Evolutionary conservation across 495 filamentous ascomycete genomes (phyloP).

Genomic region (Podospora sp.): DNA sequence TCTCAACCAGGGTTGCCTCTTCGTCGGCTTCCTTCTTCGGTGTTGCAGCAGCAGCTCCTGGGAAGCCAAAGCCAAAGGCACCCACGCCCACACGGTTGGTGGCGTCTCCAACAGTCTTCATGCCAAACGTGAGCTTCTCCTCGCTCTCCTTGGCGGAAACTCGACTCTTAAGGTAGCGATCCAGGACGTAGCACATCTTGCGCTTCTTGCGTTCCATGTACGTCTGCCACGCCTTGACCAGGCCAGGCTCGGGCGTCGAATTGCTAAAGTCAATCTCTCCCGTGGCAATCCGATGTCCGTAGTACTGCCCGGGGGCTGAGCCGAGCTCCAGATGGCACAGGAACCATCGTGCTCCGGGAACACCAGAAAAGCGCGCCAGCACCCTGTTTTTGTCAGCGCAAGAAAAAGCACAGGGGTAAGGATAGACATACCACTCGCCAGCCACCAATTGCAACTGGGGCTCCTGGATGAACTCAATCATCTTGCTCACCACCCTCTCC

Average conservation of each 20-base stretch:
- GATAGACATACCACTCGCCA: conserved; percentile 43
- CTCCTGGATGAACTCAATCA: conserved; percentile 49
- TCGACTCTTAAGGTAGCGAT: conserved; percentile 26
- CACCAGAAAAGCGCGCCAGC: conserved; percentile 47
- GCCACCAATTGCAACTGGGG: conserved; percentile 40
- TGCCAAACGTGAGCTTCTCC: conserved; percentile 14
- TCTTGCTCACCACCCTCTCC: conserved; percentile 40
- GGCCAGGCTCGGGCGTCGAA: conserved; percentile 39
- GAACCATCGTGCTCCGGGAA: conserved; percentile 49
- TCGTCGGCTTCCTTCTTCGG: conserved; percentile 13
- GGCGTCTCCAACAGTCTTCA: conserved; percentile 10
- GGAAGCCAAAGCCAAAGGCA: not conserved
- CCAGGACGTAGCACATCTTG: conserved; percentile 41
- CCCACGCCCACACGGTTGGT: conserved; percentile 11
- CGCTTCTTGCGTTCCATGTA: conserved; percentile 47
- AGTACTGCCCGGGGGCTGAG: conserved; percentile 36
- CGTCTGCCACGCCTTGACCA: conserved; percentile 41
- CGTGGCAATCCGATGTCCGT: conserved; percentile 44
- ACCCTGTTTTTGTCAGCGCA: conserved; percentile 27
- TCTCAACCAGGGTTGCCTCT: conserved; percentile 13
- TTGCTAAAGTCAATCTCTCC: conserved; percentile 43
- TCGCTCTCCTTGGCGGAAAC: conserved; percentile 16
- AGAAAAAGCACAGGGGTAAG: not conserved
- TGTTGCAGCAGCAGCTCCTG: not conserved
- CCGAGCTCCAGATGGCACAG: conserved; percentile 50